Evolutionary conservation across 345 rosid species (phyloP), one percentile per base, ranked within the genome.

Genomic region (Euclidium syriacum): DNA sequence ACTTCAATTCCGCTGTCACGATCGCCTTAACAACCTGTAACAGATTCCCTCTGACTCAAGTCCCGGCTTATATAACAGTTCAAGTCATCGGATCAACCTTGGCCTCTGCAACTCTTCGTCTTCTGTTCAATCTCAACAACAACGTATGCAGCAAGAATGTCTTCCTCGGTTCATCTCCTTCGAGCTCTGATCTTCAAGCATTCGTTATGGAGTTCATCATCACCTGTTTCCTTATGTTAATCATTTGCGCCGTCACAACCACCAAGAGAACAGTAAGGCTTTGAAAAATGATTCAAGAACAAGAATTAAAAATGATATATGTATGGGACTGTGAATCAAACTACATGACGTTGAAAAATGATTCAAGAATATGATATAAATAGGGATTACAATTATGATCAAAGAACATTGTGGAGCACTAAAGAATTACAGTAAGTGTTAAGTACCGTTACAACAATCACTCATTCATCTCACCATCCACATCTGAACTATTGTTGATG

Each of bases 201-300:
- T 85, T 84, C 12, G 85, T 68, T 14, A 52, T 90, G 15, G 97
- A 94, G 82, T 94, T 87, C 77, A 87, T 92, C 68, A 82, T 83
- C 76, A 92, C 99, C 2, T 84, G 85, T 75, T 89, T 82, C 73
- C 95, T 92, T 71, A 83, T 92, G 98, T 82, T 92, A 24, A 52
- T 92, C 49, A 73, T 89, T 1, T 86, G 89, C 4, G 98, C 94
- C 4, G 78, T 87, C 15, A 86, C 91, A 41, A 89, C 94, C 0
- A 81, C 91, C 60, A 87, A 81, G 68, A 77, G 91, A 80, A 86
- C 91, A 3, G 95, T 89, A 64, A 71, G 94, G n/a, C n/a, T n/a
- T n/a, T n/a, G n/a, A 49, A 75, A 83, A 86, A 56, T 73, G 73
- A 83, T 1, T 74, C 92, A 12, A 89, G 92, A 47, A 86, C 92